These are phyloP conservation scores for Psidium guajava DNA, from an alignment of 345 rosid species.

Conservation along the genomic window DNA sequence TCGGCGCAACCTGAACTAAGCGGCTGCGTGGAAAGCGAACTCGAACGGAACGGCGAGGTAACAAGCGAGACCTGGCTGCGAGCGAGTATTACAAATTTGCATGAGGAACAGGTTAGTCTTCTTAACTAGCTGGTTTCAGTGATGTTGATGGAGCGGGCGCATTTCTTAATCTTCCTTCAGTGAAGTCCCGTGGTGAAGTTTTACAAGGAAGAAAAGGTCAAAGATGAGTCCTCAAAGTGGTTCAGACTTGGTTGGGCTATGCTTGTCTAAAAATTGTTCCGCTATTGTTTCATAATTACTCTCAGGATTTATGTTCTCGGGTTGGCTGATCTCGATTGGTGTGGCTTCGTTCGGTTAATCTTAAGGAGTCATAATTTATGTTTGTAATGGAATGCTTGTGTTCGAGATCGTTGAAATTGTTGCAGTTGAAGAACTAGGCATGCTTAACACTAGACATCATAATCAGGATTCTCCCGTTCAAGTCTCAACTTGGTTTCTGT, in stretches of 20 bases:
- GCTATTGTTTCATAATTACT: neutral
- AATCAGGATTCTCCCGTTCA: neutral
- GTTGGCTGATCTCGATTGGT: neutral
- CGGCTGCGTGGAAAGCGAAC: too few species aligned
- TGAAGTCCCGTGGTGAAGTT: too few species aligned
- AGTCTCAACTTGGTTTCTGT: neutral
- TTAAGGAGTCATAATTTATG: neutral
- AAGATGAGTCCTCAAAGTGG: neutral
- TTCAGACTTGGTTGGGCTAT: neutral
- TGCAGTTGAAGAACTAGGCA: neutral
- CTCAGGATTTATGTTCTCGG: neutral
- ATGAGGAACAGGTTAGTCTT: too few species aligned
- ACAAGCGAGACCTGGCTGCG: too few species aligned
- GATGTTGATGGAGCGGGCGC: too few species aligned
- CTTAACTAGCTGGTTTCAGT: too few species aligned
- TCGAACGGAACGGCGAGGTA: too few species aligned
- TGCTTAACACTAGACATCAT: neutral
- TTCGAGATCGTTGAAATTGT: neutral
- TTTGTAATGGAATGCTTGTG: neutral
- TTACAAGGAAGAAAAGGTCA: neutral
- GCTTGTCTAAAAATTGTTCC: neutral
- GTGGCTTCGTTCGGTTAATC: neutral
- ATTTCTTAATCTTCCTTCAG: too few species aligned
- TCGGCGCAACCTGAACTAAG: too few species aligned
- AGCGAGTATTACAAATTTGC: too few species aligned